A percentile compares a stretch with the other conserved stretches of the same genome.
phyloP scores from a whole-genome alignment of 805 yeast genomes.

The Ogataea naganishii region DNA sequence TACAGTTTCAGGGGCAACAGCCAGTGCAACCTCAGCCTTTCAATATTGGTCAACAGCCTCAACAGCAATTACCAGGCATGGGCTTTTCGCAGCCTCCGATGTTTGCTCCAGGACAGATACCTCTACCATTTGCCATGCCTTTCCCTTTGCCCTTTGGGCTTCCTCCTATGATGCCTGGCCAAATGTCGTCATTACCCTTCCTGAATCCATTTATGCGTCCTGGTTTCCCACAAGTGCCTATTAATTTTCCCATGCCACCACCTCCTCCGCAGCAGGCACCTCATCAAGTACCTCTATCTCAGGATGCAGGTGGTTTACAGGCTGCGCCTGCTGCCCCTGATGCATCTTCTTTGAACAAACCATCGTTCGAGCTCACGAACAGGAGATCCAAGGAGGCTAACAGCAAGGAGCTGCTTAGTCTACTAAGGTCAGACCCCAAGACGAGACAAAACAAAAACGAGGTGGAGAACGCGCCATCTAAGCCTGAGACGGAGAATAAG shows the following conservation, averaged over 20 bases:
- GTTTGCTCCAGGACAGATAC: constrained; percentile 10
- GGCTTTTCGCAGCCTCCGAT: constrained; percentile 7
- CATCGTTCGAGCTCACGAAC: constrained; percentile 18
- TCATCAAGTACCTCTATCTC: constrained; percentile 4
- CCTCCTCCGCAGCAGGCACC: constrained; percentile 7
- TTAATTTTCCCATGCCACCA: too few relatives aligned
- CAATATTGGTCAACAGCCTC: constrained; percentile 3
- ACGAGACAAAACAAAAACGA: constrained; percentile 1
- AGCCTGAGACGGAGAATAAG: constrained; percentile 4
- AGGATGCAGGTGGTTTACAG: constrained; percentile 5
- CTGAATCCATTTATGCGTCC: constrained; percentile 17
- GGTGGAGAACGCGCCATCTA: background rate
- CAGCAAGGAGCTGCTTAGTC: constrained; percentile 22
- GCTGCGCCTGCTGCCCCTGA: constrained; percentile 18
- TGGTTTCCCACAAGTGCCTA: constrained; percentile 9
- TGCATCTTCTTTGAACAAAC: constrained; percentile 23
- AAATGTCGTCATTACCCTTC: too few relatives aligned
- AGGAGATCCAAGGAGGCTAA: constrained; percentile 23
- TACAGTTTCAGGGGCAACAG: background rate
- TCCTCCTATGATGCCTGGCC: constrained; percentile 2
- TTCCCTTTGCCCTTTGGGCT: constrained; percentile 14
- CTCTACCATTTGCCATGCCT: constrained; percentile 4
- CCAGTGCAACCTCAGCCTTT: constrained; percentile 3
- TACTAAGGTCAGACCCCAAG: constrained; percentile 13
- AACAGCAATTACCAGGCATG: constrained; percentile 4